Conservation (phyloP, 2,329 filamentous ascomycete genomes). For the Triangularia verruculosa region DNA sequence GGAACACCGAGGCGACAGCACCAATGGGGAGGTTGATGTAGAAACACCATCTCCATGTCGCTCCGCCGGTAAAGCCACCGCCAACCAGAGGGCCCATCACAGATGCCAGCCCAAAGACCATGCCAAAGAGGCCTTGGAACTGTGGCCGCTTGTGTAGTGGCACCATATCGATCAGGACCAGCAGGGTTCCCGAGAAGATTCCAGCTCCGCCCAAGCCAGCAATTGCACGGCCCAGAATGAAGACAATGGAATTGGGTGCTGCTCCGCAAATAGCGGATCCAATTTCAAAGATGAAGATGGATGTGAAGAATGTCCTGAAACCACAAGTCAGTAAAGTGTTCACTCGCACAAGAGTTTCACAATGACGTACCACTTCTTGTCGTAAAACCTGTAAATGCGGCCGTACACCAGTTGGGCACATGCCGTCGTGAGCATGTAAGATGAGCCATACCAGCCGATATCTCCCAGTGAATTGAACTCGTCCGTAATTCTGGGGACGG, state of each 20-base stretch:
- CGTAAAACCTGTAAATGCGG: conserved; percentile 53
- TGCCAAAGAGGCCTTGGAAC: conserved; percentile 55
- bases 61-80: conserved; percentile 48
- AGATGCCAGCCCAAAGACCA: conserved; percentile 54
- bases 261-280: conserved; percentile 55
- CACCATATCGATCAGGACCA: conserved; percentile 56
- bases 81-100: conserved; percentile 54
- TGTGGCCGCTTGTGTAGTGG: conserved; percentile 59
- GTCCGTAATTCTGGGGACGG: conserved; percentile 54
- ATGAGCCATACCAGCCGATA: conserved; percentile 62
- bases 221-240: conserved; percentile 56
- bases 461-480: conserved; percentile 57
- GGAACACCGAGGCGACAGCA: conserved; percentile 46
- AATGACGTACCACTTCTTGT: conserved; percentile 43
- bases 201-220: conserved; percentile 56
- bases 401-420: conserved; percentile 55
- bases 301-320: conserved; percentile 43
- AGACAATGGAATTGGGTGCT: conserved; percentile 50
- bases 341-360: conserved; percentile 4
- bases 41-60: conserved; percentile 57
- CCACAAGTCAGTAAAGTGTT: background rate
- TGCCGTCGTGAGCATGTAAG: conserved; percentile 59
- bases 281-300: conserved; percentile 51
- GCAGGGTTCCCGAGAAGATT: conserved; percentile 55
- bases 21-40: conserved; percentile 59